phyloP scores from a whole-genome alignment of 768 basidiomycete species.

The Lactifluus subvellereus region DNA sequence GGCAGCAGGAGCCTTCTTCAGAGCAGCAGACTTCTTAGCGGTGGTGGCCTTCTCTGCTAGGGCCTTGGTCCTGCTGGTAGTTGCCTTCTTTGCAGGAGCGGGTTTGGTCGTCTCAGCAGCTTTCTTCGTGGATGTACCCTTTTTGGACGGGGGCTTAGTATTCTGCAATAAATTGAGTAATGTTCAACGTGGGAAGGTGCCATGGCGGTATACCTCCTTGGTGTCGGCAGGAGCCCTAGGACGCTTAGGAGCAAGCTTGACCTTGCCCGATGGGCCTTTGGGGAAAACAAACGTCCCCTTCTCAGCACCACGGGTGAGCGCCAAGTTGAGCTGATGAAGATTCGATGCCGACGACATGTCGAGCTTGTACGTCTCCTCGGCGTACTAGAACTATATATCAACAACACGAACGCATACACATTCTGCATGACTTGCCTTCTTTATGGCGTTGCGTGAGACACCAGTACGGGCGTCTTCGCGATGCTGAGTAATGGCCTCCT shows the following conservation, averaged over 20 bases:
- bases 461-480: conserved; percentile 63
- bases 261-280: conserved; percentile 65
- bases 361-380: conserved; percentile 50
- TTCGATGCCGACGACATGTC: conserved; percentile 41
- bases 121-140: conserved; percentile 26
- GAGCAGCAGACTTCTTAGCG: conserved; percentile 28
- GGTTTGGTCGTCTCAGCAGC: conserved; percentile 28
- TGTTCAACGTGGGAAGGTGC: not conserved
- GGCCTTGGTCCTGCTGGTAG: conserved; percentile 29
- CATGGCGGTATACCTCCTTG: conserved; percentile 49
- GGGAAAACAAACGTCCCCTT: conserved; percentile 51
- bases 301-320: conserved; percentile 49
- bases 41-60: conserved; percentile 32
- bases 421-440: conserved; percentile 37
- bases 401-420: not conserved
- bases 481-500: conserved; percentile 70
- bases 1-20: conserved; percentile 35
- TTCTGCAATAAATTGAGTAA: conserved; percentile 30
- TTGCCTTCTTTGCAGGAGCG: conserved; percentile 33
- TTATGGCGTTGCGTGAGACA: conserved; percentile 72
- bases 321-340: conserved; percentile 44
- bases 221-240: conserved; percentile 36
- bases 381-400: conserved; percentile 35
- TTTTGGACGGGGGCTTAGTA: conserved; percentile 32
- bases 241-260: conserved; percentile 62